These are phyloP conservation scores for Macrocystidia cucumis DNA, from an alignment of 1,284 basidiomycete species.

Conservation along the genomic window DNA sequence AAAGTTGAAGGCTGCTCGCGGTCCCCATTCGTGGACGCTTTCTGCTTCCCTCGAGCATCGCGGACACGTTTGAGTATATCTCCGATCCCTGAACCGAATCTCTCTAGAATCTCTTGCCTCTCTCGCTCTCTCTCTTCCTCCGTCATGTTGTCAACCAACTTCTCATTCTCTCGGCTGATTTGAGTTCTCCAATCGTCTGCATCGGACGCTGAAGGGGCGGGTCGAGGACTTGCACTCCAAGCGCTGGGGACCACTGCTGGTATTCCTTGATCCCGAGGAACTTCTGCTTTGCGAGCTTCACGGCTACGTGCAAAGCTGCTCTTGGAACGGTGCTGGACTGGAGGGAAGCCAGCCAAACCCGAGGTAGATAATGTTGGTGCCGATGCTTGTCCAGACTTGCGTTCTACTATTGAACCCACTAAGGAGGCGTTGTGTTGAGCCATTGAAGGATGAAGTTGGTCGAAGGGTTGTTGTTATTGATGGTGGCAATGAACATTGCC, in stretches of 20 bases:
- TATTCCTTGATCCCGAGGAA: constrained; percentile 14
- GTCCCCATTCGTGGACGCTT: constrained; percentile 6
- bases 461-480: constrained; percentile 34
- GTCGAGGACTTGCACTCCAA: no score
- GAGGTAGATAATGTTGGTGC: constrained; percentile 22
- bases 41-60: constrained; percentile 32
- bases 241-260: constrained; percentile 16
- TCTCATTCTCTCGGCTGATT: constrained; percentile 50
- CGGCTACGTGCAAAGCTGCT: constrained; percentile 54
- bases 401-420: constrained; percentile 54
- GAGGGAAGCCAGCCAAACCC: constrained; percentile 45
- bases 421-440: constrained; percentile 20
- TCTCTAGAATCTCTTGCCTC: constrained; percentile 52
- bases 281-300: constrained; percentile 19
- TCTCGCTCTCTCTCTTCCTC: constrained; percentile 51
- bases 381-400: constrained; percentile 27
- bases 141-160: constrained; percentile 46
- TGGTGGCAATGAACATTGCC: constrained; percentile 41
- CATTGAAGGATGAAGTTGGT: constrained; percentile 22
- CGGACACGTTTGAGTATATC: constrained; percentile 51
- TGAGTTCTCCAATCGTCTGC: constrained; percentile 32
- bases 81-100: constrained; percentile 56
- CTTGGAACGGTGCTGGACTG: constrained; percentile 52
- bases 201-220: constrained; percentile 6
- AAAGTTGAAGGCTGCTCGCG: no score